phyloP scores from a whole-genome alignment of 495 filamentous ascomycete genomes.

The Corynascus novoguineensis region DNA sequence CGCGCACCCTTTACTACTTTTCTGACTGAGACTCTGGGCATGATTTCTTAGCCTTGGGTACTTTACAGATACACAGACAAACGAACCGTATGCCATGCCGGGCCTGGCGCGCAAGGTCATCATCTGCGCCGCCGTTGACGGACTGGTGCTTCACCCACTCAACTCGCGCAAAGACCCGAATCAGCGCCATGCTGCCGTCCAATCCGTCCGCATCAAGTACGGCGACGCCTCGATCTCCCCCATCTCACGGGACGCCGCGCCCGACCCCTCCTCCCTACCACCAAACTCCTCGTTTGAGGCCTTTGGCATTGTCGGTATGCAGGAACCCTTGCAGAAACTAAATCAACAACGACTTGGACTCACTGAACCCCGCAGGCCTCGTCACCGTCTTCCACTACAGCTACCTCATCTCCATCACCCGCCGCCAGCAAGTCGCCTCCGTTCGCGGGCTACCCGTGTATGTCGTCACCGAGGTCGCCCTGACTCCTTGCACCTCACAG shows the following conservation, averaged over 20 bases:
- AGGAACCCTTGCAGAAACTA: neutral
- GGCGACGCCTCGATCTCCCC: slow-evolving; percentile 52
- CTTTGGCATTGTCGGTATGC: slow-evolving; percentile 77
- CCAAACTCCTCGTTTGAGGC: slow-evolving; percentile 57
- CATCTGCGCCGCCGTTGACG: slow-evolving; percentile 79
- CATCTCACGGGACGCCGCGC: slow-evolving; percentile 30
- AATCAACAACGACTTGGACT: neutral
- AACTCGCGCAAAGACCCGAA: slow-evolving; percentile 29
- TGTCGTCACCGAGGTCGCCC: slow-evolving; percentile 73
- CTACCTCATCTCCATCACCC: slow-evolving; percentile 78
- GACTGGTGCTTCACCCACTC: slow-evolving; percentile 74
- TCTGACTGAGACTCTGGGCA: neutral
- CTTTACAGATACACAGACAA: neutral
- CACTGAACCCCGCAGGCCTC: slow-evolving; percentile 48
- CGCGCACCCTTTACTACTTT: neutral
- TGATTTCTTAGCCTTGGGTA: no score
- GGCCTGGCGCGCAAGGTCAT: slow-evolving; percentile 70
- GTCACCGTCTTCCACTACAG: slow-evolving; percentile 64
- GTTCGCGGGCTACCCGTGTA: slow-evolving; percentile 78
- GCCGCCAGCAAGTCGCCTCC: slow-evolving; percentile 80
- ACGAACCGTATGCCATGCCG: slow-evolving; percentile 51
- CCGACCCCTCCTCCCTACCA: slow-evolving; percentile 25
- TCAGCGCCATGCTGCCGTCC: slow-evolving; percentile 39
- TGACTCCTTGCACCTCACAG: slow-evolving; percentile 78
- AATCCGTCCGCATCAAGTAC: slow-evolving; percentile 66